These are phyloP conservation scores for Ascoidea rubescens DNA, from an alignment of 805 yeast genomes.

Conservation along the genomic window DNA sequence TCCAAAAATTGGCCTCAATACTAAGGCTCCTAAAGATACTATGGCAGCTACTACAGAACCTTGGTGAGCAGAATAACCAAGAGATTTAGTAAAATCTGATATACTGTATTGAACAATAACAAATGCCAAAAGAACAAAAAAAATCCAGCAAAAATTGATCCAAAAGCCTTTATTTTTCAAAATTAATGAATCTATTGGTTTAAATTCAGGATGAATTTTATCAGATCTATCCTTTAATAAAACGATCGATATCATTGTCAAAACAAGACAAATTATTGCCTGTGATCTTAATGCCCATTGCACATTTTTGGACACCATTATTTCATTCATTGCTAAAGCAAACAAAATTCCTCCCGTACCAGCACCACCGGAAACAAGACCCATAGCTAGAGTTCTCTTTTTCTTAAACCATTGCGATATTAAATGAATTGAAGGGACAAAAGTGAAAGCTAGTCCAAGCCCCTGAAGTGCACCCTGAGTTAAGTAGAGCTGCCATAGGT, in stretches of 20 bases:
- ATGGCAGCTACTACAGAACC: slow-evolving; percentile 48
- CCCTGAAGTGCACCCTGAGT: slow-evolving; percentile 45
- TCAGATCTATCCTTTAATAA: slow-evolving; percentile 25
- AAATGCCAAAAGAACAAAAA: slow-evolving; percentile 44
- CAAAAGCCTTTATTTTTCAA: slow-evolving; percentile 27
- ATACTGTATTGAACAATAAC: slow-evolving; percentile 44
- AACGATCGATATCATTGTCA: slow-evolving; percentile 20
- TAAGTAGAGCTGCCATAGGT: slow-evolving; percentile 39
- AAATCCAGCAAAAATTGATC: slow-evolving; percentile 25
- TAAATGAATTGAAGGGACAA: slow-evolving; percentile 31
- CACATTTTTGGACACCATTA: slow-evolving; percentile 18
- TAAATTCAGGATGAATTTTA: slow-evolving; percentile 21
- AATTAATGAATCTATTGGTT: slow-evolving; percentile 27
- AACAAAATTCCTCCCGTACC: slow-evolving; percentile 32
- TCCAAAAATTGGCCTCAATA: slow-evolving; percentile 47
- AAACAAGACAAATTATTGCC: slow-evolving; percentile 22
- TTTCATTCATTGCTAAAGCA: slow-evolving; percentile 21
- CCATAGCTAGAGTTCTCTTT: slow-evolving; percentile 26
- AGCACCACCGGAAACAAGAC: slow-evolving; percentile 24
- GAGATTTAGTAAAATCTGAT: slow-evolving; percentile 43
- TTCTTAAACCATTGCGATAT: slow-evolving; percentile 46
- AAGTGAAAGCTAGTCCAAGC: slow-evolving; percentile 34
- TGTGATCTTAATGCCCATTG: slow-evolving; percentile 24
- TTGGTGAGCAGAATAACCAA: slow-evolving; percentile 41
- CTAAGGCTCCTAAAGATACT: slow-evolving; percentile 40